Evolutionary conservation across 257 asterid species (phyloP), one percentile per base, ranked within the genome.

Genomic region (Nicotiana otophora): DNA sequence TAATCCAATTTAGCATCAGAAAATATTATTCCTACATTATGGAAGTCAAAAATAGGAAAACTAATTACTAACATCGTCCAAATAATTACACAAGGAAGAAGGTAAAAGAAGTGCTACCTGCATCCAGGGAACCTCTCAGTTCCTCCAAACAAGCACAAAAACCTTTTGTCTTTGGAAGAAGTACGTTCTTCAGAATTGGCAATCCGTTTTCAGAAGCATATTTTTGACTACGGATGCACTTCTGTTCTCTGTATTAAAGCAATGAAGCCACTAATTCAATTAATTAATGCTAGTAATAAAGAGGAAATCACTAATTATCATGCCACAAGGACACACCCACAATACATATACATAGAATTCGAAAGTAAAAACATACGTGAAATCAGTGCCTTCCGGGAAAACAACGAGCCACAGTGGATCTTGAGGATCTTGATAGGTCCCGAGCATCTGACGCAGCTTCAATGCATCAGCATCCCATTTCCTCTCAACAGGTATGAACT

Each of bases 301-400:
- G 23, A 74, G 61, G 48, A 48, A 74, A 74, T 3, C 79, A 74
- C 79, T 14, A 48, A 15, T 14, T 26, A 14, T 5, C 26, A 74
- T 51, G 63, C 42, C 80, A 48, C 55, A 7, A 2, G 12, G 80
- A 10, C 23, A 72, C 80, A 74, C 16, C 31, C 16, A 26, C 42
- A 26, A 23, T 48, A 14, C 55, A 26, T 15, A 74, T 26, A 15
- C 16, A 26, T 74, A 46, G 1, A 51, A 48, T 74, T 48, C 17
- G 34, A 81, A 58, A 61, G 51, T 80, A 85, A 66, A 81, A 77
- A 8, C 48, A 83, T 89, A 93, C 98, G 94, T 95, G 93, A 92
- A 95, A 92, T 95, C 98, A 48, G 98, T 93, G 91, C 98, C 98
- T 90, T 95, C 98, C 0, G 98, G 98, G 80, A 95, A 95, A 86